Base-by-base conservation (phyloP, 352 stramenopile species). In the Pythium biforme region DNA sequence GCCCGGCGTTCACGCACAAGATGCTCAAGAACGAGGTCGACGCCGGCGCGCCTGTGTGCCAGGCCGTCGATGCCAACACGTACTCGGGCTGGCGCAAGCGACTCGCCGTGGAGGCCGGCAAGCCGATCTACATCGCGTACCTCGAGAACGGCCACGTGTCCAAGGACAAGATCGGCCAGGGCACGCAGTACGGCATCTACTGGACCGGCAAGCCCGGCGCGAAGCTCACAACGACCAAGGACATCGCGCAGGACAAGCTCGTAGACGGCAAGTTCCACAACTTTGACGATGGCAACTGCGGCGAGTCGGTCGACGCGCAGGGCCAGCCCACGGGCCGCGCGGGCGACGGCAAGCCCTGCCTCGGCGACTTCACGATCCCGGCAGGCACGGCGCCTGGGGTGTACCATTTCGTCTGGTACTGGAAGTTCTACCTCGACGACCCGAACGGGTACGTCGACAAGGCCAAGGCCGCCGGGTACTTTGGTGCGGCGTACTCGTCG, bases 371-470 rank as follows among this genome's bases (percentile, higher is more conserved):
- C 48, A 68, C 63, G 29, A 69, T 88, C 40, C 77, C 80, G 0
- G 52, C 46, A 8, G 75, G 75, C 25, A 85, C 76, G 0, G 20
- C 71, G 10, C 62, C 77, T 1, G 80, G 80, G 15, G 69, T 81
- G 39, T 89, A 86, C 66, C 80, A 81, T 31, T 79, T 88, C 64
- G 80, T 89, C 10, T 89, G 80, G 80, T 88, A 82, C 60, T 89
- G 80, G 80, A 86, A 77, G 45, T 89, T 86, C 61, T 89, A 81
- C 64, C 55, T 85, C 6, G 73, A 85, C 31, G 59, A 86, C 47
- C 63, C 45, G 34, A 67, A 72, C 46, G 61, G 59, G 2, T 89
- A 89, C 53, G 68, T 83, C 5, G 79, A 89, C 50, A 73, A 83
- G 50, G 55, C 65, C 5, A 70, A 72, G 29, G 77, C 77, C 3